These are phyloP conservation scores for Zychaea mexicana DNA, from an alignment of 371 early-diverging fungal species.

Conservation along the genomic window DNA sequence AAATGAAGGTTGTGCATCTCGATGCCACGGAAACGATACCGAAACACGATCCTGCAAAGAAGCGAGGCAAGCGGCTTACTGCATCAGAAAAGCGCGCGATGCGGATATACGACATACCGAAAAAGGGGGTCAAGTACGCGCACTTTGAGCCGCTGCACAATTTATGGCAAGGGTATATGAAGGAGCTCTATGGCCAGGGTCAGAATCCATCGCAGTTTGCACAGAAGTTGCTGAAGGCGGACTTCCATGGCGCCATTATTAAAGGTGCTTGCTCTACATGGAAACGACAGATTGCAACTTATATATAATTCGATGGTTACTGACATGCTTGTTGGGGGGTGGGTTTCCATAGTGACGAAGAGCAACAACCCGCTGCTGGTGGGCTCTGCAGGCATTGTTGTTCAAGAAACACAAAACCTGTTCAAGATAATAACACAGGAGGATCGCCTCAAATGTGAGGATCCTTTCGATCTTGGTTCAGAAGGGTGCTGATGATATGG, in stretches of 20 bases:
- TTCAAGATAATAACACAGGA: conserved; percentile 79
- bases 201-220: conserved; percentile 39
- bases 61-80: conserved; percentile 37
- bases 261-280: conserved; percentile 71
- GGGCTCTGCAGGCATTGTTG: conserved; percentile 79
- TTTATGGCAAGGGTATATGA: conserved; percentile 85
- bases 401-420: conserved; percentile 88
- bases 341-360: conserved; percentile 53
- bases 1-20: conserved; percentile 15
- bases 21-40: conserved; percentile 1
- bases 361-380: conserved; percentile 84
- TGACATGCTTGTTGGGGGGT: not conserved
- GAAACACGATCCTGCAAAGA: conserved; percentile 2
- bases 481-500: not conserved
- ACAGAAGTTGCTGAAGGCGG: conserved; percentile 79
- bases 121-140: conserved; percentile 53
- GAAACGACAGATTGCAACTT: too few species aligned
- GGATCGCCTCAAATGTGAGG: conserved; percentile 67
- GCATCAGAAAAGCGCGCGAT: conserved; percentile 62
- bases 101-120: conserved; percentile 69
- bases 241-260: conserved; percentile 82
- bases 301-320: conserved; percentile 13
- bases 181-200: conserved; percentile 53
- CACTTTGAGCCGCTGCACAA: conserved; percentile 74
- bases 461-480: too few species aligned